These are phyloP conservation scores for Phaeosphaeria sp. DNA, from an alignment of 2,329 filamentous ascomycete species.

Conservation along the genomic window DNA sequence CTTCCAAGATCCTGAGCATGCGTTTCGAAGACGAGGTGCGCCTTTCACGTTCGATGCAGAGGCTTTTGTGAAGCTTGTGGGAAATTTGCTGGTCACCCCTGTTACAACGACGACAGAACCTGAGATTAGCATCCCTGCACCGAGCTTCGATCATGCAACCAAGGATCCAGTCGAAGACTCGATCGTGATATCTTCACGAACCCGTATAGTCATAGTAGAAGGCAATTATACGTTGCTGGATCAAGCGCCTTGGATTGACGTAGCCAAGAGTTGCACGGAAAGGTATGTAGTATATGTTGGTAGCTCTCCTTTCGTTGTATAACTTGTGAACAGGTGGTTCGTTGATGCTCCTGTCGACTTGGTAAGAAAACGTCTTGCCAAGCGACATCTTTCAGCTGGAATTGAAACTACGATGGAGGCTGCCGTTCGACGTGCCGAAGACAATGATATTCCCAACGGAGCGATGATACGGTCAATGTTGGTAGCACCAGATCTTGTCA, in stretches of 20 bases:
- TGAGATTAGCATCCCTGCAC: constrained; percentile 23
- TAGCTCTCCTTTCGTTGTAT: not conserved
- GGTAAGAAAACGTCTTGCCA: constrained; percentile 23
- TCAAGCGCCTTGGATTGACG: constrained; percentile 25
- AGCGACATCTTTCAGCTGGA: constrained; percentile 31
- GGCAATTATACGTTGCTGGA: constrained; percentile 37
- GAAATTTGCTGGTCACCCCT: constrained; percentile 17
- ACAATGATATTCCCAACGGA: constrained; percentile 35
- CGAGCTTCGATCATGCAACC: constrained; percentile 33
- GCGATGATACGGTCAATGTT: constrained; percentile 28
- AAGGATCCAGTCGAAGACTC: constrained; percentile 29
- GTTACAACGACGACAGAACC: constrained; percentile 22
- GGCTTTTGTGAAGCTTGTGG: constrained; percentile 25
- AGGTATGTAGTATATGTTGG: constrained; percentile 15
- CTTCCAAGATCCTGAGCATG: constrained; percentile 24
- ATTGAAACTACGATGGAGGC: constrained; percentile 29
- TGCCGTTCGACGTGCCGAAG: constrained; percentile 28
- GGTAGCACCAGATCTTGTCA: constrained; percentile 25
- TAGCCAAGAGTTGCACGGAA: constrained; percentile 22
- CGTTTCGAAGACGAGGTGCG: constrained; percentile 32
- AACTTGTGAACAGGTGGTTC: constrained; percentile 26
- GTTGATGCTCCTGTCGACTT: constrained; percentile 26
- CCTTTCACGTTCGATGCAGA: constrained; percentile 36
- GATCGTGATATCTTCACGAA: constrained; percentile 27
- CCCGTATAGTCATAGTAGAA: constrained; percentile 30